A percentile compares a stretch with the other conserved stretches of the same genome.
Evolutionary conservation across 2,329 filamentous ascomycete genomes (phyloP).

Genomic region (Incumbomyces lentus): DNA sequence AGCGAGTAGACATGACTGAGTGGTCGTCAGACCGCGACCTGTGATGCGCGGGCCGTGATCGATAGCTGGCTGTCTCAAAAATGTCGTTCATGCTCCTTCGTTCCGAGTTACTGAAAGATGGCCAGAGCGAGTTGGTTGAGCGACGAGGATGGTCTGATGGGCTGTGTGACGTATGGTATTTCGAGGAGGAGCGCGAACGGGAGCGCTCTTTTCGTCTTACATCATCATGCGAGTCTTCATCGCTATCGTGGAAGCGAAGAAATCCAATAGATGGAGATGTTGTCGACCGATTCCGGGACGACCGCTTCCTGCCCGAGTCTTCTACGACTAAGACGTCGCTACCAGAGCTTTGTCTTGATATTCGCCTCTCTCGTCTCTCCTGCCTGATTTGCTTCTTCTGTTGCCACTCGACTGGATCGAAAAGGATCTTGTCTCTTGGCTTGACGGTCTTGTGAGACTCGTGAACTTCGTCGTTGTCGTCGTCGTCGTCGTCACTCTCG

Average conservation of each 20-base stretch:
- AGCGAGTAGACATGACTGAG: not conserved
- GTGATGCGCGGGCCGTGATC: not conserved
- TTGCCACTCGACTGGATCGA: conserved; percentile 2
- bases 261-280: not conserved
- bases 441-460: not conserved
- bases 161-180: not conserved
- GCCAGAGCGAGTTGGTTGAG: conserved; percentile 3
- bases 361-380: not conserved
- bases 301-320: not conserved
- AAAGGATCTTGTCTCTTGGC: not conserved
- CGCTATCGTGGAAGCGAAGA: not conserved
- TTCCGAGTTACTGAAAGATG: not conserved
- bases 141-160: not conserved
- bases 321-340: not conserved
- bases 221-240: not conserved
- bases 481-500: not conserved
- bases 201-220: not conserved
- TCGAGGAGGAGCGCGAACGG: not conserved
- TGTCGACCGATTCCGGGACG: too few species aligned
- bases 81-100: conserved; percentile 1
- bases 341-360: not conserved
- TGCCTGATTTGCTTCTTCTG: not conserved
- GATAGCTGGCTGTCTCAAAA: not conserved
- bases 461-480: not conserved
- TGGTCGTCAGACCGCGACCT: not conserved